Evolutionary conservation across 176 grass and related monocot genomes (phyloP).

Genomic region (Carex cristatella): DNA sequence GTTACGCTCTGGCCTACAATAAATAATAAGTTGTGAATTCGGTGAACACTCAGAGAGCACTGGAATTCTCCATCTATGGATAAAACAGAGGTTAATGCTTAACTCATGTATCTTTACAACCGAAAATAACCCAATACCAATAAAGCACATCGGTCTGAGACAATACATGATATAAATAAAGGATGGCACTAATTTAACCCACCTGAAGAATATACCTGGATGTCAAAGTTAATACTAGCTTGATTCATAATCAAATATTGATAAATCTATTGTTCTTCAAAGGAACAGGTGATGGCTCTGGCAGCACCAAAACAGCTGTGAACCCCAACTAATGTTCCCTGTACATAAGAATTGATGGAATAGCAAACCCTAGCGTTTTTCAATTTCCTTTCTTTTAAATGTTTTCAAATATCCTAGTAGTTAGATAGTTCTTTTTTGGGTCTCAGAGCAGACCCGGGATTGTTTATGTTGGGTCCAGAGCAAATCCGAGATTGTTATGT

Average conservation of each 20-base stretch:
- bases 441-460: not conserved
- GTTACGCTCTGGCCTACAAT: not conserved
- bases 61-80: not conserved
- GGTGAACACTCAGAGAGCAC: not conserved
- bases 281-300: not conserved
- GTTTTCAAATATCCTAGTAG: slow-evolving; percentile 1
- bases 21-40: not conserved
- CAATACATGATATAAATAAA: not conserved
- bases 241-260: not conserved
- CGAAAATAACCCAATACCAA: not conserved
- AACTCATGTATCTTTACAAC: not conserved
- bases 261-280: not conserved
- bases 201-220: not conserved
- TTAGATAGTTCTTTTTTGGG: slow-evolving; percentile 2
- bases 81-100: not conserved
- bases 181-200: not conserved
- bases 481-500: not conserved
- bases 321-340: not conserved
- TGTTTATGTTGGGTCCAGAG: not conserved
- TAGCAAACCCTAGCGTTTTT: not conserved
- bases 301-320: slow-evolving; percentile 10
- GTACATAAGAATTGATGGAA: slow-evolving; percentile 14
- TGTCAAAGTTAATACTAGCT: not conserved
- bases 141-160: not conserved
- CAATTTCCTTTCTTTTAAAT: slow-evolving; percentile 16